A percentile compares a stretch with the other conserved stretches of the same genome.
These are phyloP conservation scores for Cicer yamashitae DNA, from an alignment of 306 rosid genomes.

Conservation along the genomic window DNA sequence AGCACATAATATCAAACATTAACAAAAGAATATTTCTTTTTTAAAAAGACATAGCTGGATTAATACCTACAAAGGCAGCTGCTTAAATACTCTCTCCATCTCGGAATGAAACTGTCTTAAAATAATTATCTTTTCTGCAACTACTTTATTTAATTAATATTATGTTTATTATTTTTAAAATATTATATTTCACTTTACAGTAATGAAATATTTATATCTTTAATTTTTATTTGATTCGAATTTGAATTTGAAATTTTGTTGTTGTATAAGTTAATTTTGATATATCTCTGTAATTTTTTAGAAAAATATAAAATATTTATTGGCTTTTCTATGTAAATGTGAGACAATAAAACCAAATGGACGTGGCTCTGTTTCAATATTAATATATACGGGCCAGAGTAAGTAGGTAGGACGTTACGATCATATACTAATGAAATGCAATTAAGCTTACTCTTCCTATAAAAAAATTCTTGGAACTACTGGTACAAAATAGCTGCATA, in stretches of 20 bases:
- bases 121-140: too few relatives aligned
- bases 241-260: too few relatives aligned
- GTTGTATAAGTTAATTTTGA: too few relatives aligned
- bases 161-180: too few relatives aligned
- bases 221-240: too few relatives aligned
- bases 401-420: constrained; percentile 40
- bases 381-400: not conserved
- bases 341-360: not conserved
- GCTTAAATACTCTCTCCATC: not conserved
- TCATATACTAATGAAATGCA: constrained; percentile 43
- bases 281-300: too few relatives aligned
- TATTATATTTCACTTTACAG: too few relatives aligned
- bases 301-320: not conserved
- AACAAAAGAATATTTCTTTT: not conserved
- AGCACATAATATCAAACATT: constrained; percentile 29
- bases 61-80: not conserved
- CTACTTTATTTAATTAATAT: too few relatives aligned
- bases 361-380: constrained; percentile 40
- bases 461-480: constrained; percentile 1
- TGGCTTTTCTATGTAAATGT: constrained; percentile 31
- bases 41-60: constrained; percentile 13
- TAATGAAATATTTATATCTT: too few relatives aligned
- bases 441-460: constrained; percentile 26
- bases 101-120: too few relatives aligned
- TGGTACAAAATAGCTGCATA: constrained; percentile 10